Base-by-base conservation (phyloP, 108 stramenopile species). In the Discostella pseudostelligera region DNA sequence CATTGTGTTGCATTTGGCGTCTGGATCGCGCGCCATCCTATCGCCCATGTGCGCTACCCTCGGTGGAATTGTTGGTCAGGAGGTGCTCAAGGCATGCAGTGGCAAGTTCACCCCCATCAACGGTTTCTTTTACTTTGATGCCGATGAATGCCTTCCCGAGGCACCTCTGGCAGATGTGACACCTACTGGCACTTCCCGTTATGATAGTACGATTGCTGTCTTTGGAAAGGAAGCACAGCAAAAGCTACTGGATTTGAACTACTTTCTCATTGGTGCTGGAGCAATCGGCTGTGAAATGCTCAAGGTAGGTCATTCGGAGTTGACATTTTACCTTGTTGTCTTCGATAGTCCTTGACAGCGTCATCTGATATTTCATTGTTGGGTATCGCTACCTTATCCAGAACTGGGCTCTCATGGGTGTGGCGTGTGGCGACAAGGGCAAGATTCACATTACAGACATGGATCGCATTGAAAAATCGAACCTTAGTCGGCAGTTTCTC, bases 211-310 rank as follows among this genome's bases (percentile, higher is more conserved):
- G 45, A 82, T 95, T 70, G 87, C 88, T 22, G 81, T 83, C 56
- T 95, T 87, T 77, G 94, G 94, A 62, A 84, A 78, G 65, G 83
- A 87, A 25, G 82, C 85, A 49, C 93, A 90, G 59, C 67, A 81
- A 56, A 88, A 90, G 62, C 39, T 94, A 8, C 59, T 87, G 37
- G 86, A 83, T 64, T 59, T 90, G 54, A 81, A 84, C 24, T 90
- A 90, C 53, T 98, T 99, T 65, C 83, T 99, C 22, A 92, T 99
- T 57, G 99, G 99, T 8, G 97, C 98, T 13, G 99, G 99, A 13
- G 99, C 99, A 43, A 98, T 99, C 75, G 99, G 99, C 2, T 99
- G 99, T 76, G 99, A 99, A 81, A 96, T 99, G 96, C 89, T 99
- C 60, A 99, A 99, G n/a, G n/a, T n/a, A n/a, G n/a, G n/a, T n/a